phyloP scores from a whole-genome alignment of 257 asterid species.

The Rhazya stricta region DNA sequence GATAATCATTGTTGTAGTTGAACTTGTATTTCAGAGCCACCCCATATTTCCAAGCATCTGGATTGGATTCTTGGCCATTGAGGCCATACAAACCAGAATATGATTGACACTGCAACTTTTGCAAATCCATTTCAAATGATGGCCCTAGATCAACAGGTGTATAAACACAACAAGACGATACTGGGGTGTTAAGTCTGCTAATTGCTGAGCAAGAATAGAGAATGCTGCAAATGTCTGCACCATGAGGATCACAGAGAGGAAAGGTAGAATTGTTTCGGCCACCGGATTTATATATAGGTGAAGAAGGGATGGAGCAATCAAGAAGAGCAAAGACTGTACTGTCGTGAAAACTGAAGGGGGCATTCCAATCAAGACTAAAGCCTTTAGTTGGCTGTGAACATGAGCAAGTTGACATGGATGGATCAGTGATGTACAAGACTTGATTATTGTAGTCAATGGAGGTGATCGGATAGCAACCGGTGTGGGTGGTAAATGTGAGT shows the following conservation, averaged over 20 bases:
- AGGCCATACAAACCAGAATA: conserved; percentile 66
- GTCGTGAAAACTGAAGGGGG: conserved; percentile 65
- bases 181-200: conserved; percentile 47
- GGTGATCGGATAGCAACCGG: conserved; percentile 64
- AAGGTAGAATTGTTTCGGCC: conserved; percentile 35
- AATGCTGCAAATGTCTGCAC: conserved; percentile 45
- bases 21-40: conserved; percentile 68
- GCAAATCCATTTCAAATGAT: conserved; percentile 63
- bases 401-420: conserved; percentile 78
- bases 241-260: conserved; percentile 56
- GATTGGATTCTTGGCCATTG: conserved; percentile 46
- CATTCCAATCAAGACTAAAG: conserved; percentile 72
- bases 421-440: conserved; percentile 56
- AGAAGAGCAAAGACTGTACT: conserved; percentile 58
- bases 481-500: conserved; percentile 59
- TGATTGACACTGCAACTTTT: conserved; percentile 51
- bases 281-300: conserved; percentile 37
- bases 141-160: conserved; percentile 90
- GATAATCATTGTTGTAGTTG: conserved; percentile 64
- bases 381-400: conserved; percentile 73
- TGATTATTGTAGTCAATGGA: conserved; percentile 64
- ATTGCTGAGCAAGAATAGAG: conserved; percentile 60
- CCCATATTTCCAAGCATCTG: conserved; percentile 68
- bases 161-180: conserved; percentile 68
- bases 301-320: conserved; percentile 45